Base-by-base conservation (phyloP, 75 land plant species). In the Selaginella moellendorffii region DNA sequence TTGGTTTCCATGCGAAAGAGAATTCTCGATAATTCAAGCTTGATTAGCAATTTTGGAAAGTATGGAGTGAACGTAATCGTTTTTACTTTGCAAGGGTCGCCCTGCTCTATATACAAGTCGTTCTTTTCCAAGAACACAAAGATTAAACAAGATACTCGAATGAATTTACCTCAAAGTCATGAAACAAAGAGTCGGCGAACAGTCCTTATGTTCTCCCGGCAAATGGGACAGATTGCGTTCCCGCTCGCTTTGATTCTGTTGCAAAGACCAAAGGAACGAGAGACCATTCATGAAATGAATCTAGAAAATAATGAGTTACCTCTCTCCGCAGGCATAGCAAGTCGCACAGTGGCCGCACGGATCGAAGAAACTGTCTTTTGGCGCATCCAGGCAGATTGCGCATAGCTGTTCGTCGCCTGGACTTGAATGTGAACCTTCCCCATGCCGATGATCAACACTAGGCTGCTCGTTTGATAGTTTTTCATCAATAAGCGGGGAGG, bases 341-440 rank as follows among this genome's bases (percentile, higher is more conserved):
- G 63, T 62, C 9, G 63, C 63, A 62, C 63, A 28, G 29, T 62
- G 63, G 5, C 63, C 63, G 26, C 63, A 62, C 17, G 63, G 63
- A 26, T 22, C 28, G n/a, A 62, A 62, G 28, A 62, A 62, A 9
- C 24, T 27, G 2, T 23, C 63, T 28, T 62, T 62, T 62, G 25
- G 10, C 20, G 63, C 63, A 24, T 62, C 63, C 2, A 62, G 29
- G 28, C 63, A 62, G 9, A 62, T 27, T n/a, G 28, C 27, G 63
- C 63, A 62, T 14, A 62, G 28, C 5, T 27, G 63, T 28, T 67
- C 46, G 10, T 36, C 46, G 14, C n/a, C n/a, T n/a, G n/a, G n/a
- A n/a, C n/a, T n/a, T n/a, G n/a, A n/a, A n/a, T n/a, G n/a, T n/a
- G n/a, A n/a, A n/a, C n/a, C n/a, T n/a, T n/a, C n/a, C n/a, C n/a